These are phyloP conservation scores for Ganoderma lingzhi DNA, from an alignment of 1,284 basidiomycete species.

Conservation along the genomic window DNA sequence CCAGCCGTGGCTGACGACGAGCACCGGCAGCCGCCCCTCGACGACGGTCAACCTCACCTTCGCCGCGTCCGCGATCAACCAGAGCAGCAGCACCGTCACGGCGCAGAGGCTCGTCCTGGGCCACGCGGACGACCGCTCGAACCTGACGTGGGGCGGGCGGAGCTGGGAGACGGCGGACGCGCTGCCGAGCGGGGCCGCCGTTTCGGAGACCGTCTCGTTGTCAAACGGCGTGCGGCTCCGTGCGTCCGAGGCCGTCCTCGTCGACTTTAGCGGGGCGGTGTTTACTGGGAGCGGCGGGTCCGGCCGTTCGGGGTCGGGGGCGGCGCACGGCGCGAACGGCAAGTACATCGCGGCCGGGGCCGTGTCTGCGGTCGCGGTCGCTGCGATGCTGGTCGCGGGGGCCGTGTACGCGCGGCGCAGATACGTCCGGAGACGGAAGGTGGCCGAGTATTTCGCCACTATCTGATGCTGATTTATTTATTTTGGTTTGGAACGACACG, in stretches of 20 bases:
- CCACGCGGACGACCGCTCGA: slow-evolving; percentile 62
- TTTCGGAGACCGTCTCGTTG: slow-evolving; percentile 45
- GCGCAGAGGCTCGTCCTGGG: slow-evolving; percentile 44
- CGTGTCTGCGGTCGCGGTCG: slow-evolving; percentile 11
- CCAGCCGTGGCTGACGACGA: slow-evolving; percentile 55
- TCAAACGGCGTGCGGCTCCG: slow-evolving; percentile 56
- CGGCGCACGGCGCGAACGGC: not conserved
- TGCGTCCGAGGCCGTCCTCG: slow-evolving; percentile 61
- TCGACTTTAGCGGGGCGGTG: slow-evolving; percentile 30
- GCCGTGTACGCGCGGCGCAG: not conserved
- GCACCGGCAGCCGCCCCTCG: slow-evolving; percentile 44
- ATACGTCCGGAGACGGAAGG: not conserved
- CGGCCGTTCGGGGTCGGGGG: not conserved
- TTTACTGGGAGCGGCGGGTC: not conserved
- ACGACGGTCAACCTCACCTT: slow-evolving; percentile 55
- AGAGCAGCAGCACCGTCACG: slow-evolving; percentile 47
- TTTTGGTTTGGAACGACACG: not conserved
- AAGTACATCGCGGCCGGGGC: slow-evolving; percentile 18
- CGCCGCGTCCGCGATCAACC: slow-evolving; percentile 28
- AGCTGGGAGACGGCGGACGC: slow-evolving; percentile 66
- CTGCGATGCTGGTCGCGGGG: not conserved
- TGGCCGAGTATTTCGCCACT: not conserved
- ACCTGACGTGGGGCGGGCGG: slow-evolving; percentile 70
- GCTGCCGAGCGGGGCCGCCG: not conserved
- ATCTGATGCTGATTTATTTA: not conserved